These are phyloP conservation scores for Sistotremastrum niveocremeum DNA, from an alignment of 768 basidiomycete species.

Conservation along the genomic window DNA sequence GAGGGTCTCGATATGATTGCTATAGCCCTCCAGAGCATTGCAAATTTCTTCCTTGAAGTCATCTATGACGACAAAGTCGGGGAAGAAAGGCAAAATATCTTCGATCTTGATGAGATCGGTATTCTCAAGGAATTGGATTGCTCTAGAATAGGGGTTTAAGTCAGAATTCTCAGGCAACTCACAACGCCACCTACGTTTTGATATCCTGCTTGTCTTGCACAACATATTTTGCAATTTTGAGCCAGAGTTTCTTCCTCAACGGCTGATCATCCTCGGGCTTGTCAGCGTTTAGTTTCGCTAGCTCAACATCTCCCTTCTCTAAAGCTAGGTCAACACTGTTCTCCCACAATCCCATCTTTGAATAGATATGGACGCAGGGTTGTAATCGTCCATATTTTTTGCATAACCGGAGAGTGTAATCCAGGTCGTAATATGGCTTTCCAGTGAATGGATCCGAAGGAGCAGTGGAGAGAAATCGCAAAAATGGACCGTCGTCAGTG, in stretches of 20 bases:
- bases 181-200: slow-evolving; percentile 61
- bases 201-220: slow-evolving; percentile 98
- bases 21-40: slow-evolving; percentile 87
- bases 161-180: neutral
- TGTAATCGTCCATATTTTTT: slow-evolving; percentile 69
- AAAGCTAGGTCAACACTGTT: slow-evolving; percentile 91
- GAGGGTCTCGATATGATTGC: slow-evolving; percentile 76
- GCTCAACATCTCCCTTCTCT: slow-evolving; percentile 85
- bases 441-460: slow-evolving; percentile 73
- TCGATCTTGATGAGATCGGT: slow-evolving; percentile 95
- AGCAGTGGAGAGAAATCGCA: slow-evolving; percentile 72
- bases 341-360: slow-evolving; percentile 95
- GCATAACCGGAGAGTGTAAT: slow-evolving; percentile 90
- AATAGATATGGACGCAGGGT: slow-evolving; percentile 92
- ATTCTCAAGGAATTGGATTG: slow-evolving; percentile 92
- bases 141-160: slow-evolving; percentile 32
- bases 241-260: slow-evolving; percentile 87
- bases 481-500: slow-evolving; percentile 61
- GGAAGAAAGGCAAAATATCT: slow-evolving; percentile 98
- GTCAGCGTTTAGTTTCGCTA: slow-evolving; percentile 92
- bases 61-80: slow-evolving; percentile 97
- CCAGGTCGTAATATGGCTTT: slow-evolving; percentile 90
- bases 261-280: slow-evolving; percentile 83
- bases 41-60: slow-evolving; percentile 99
- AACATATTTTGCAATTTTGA: slow-evolving; percentile 97